A percentile compares a stretch with the other conserved stretches of the same genome.
Conservation (phyloP, 371 early-diverging fungal species). For the Mortierella sp. region DNA sequence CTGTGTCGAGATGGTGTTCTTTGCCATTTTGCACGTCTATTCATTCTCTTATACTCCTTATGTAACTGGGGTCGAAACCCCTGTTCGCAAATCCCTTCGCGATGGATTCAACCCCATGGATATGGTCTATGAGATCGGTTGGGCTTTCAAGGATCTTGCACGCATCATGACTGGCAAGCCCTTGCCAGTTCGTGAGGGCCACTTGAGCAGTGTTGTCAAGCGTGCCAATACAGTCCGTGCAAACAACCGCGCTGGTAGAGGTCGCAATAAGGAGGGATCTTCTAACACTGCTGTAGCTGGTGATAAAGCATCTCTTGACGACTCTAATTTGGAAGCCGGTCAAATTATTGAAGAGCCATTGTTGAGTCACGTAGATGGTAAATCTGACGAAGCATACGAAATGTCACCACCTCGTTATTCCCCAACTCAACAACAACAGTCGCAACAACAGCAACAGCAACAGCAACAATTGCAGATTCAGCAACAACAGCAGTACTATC, state of each 20-base stretch:
- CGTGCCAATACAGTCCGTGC: conserved; percentile 48
- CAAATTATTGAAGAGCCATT: conserved; percentile 20
- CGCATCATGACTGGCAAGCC: conserved; percentile 25
- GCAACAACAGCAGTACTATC: conserved; percentile 20
- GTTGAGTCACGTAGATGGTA: conserved; percentile 2
- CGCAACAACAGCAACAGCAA: conserved; percentile 11
- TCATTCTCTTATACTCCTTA: conserved; percentile 65
- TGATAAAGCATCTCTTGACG: conserved; percentile 12
- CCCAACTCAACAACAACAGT: conserved; percentile 7
- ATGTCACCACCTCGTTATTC: conserved; percentile 3
- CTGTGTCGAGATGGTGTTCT: conserved; percentile 77
- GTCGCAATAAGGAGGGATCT: not conserved
- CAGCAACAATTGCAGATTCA: conserved; percentile 17
- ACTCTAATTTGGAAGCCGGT: conserved; percentile 23
- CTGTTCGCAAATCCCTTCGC: conserved; percentile 36
- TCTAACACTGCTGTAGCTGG: not conserved
- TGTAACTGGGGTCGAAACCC: conserved; percentile 8
- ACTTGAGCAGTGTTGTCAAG: conserved; percentile 36
- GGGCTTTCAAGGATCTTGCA: conserved; percentile 41
- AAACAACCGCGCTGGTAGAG: conserved; percentile 9
- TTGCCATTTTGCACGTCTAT: conserved; percentile 69
- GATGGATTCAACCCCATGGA: conserved; percentile 56
- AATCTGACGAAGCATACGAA: not conserved
- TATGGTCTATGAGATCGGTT: conserved; percentile 32
- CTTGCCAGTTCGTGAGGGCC: conserved; percentile 35